These are phyloP conservation scores for Fraxinus anomala DNA, from an alignment of 257 asterid species.

Conservation along the genomic window DNA sequence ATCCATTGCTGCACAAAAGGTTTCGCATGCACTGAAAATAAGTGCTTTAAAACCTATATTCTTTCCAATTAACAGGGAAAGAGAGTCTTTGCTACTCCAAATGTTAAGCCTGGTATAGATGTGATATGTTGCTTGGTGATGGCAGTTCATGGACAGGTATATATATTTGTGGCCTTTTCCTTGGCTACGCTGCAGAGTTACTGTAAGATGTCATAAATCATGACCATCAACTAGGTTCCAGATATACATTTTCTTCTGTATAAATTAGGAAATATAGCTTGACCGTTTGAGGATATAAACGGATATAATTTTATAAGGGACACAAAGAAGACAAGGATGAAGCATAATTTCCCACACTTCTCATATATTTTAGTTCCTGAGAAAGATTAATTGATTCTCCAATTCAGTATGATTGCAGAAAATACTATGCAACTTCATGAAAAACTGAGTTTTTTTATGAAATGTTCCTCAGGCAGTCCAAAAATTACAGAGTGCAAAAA, in stretches of 20 bases:
- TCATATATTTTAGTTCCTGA: neutral
- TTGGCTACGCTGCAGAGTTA: constrained; percentile 13
- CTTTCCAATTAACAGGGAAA: constrained; percentile 49
- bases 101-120: constrained; percentile 58
- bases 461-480: constrained; percentile 52
- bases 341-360: constrained; percentile 10
- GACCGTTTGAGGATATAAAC: neutral
- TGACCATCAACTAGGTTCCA: neutral
- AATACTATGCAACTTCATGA: constrained; percentile 9
- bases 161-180: constrained; percentile 9
- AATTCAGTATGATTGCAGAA: constrained; percentile 13
- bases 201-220: neutral
- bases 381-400: neutral
- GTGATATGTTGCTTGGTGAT: constrained; percentile 56
- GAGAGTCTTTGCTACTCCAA: constrained; percentile 62
- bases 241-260: neutral
- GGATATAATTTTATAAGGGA: neutral
- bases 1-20: constrained; percentile 6
- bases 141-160: constrained; percentile 76
- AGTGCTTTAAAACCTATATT: constrained; percentile 20
- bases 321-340: constrained; percentile 1
- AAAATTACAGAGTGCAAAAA: constrained; percentile 25
- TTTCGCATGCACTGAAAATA: neutral
- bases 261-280: neutral
- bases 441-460: neutral